Base-by-base conservation (phyloP, 352 stramenopile genomes). In the Phytophthora uliginosa region DNA sequence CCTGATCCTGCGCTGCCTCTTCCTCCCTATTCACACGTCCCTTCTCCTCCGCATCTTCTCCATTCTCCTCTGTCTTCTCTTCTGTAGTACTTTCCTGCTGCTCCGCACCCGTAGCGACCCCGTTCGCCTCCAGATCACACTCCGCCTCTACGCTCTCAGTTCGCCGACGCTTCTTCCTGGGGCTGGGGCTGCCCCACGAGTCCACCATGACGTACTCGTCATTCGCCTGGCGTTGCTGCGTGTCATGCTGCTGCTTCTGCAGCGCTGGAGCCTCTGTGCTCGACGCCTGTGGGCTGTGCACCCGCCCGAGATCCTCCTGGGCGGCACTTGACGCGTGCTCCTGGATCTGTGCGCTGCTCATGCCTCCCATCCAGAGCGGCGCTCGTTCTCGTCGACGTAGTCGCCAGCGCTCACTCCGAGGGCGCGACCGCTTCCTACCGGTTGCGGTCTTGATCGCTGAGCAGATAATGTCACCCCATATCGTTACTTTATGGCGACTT, bases 261-360 rank as follows among this genome's bases (percentile, higher is more conserved):
- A 31, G 18, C 42, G 26, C 22, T 18, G 45, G 26, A 13, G 28
- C 40, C 59, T 63, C 59, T 59, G 20, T 6, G 59, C 36, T 36
- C 42, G 63, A 18, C 15, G 31, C 13, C 8, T 7, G 31, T 42
- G 60, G n/a, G 15, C 38, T 47, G 38, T 47, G 15, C 38, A 10
- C 38, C 18, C 28, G 17, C 36, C 50, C 28, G 1, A 50, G 18
- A n/a, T 66, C 68, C 48, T 74, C 56, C 9, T 45, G 48, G 4
- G 59, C 17, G 2, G 47, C 48, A 52, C 53, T 68, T 6, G 55
- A 4, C 18, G 62, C 50, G 31, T 81, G 63, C 50, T 77, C 58
- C 56, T 66, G 70, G 54, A 52, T 79, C 59, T 59, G 62, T 7
- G 28, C 20, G 42, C 59, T 62, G 70, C 66, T 72, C 67, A 79